These are phyloP conservation scores for Heimioporus sp. DNA, from an alignment of 768 basidiomycete genomes.

Conservation along the genomic window DNA sequence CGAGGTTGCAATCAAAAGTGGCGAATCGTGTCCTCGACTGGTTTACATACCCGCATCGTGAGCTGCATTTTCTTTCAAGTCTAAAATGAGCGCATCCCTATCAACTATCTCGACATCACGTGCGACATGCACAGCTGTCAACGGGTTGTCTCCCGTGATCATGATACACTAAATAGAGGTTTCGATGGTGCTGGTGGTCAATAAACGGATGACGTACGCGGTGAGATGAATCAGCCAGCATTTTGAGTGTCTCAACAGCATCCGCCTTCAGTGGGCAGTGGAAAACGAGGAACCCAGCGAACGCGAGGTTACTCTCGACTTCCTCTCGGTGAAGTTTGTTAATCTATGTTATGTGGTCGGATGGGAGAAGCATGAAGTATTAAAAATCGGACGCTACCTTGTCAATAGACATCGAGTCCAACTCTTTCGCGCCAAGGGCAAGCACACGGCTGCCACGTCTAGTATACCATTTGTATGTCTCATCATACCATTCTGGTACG, in stretches of 20 bases:
- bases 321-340: constrained; percentile 81
- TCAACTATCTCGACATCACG: constrained; percentile 97
- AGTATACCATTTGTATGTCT: constrained; percentile 94
- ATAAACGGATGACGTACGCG: constrained; percentile 55
- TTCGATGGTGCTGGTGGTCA: neutral
- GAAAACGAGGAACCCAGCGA: constrained; percentile 98
- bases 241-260: constrained; percentile 86
- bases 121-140: constrained; percentile 96
- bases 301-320: constrained; percentile 75
- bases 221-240: constrained; percentile 95
- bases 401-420: constrained; percentile 66
- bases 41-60: constrained; percentile 60
- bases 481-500: constrained; percentile 83
- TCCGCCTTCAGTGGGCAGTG: constrained; percentile 96
- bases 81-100: constrained; percentile 89
- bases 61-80: constrained; percentile 77
- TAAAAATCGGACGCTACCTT: constrained; percentile 48
- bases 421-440: constrained; percentile 85
- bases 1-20: neutral
- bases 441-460: constrained; percentile 91
- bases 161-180: constrained; percentile 74
- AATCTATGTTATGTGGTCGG: constrained; percentile 49
- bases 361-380: neutral
- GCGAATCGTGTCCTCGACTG: neutral
- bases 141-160: constrained; percentile 99